A percentile compares a stretch with the other conserved stretches of the same genome.
phyloP scores from a whole-genome alignment of 768 basidiomycete species.

The Dentipellis fragilis region DNA sequence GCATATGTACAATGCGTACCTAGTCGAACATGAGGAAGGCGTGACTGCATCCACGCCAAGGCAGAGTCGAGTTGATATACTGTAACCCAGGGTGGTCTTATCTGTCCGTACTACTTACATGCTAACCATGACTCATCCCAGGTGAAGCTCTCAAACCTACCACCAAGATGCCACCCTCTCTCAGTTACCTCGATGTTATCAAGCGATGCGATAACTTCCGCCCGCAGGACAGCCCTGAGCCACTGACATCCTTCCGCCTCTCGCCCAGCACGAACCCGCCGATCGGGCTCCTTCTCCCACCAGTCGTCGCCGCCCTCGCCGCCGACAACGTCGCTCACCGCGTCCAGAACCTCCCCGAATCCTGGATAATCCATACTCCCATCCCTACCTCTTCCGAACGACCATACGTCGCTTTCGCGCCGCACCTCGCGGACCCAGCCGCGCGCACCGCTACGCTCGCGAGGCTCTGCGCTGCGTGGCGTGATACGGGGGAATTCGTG shows the following conservation, averaged over 20 bases:
- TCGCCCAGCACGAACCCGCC: slow-evolving; percentile 38
- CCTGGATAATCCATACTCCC: slow-evolving; percentile 33
- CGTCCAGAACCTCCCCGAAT: slow-evolving; percentile 16
- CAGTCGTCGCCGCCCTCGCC: slow-evolving; percentile 43
- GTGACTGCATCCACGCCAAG: too few relatives aligned
- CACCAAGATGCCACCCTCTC: background rate
- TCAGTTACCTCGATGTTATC: slow-evolving; percentile 49
- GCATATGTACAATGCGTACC: too few relatives aligned
- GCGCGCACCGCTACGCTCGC: slow-evolving; percentile 54
- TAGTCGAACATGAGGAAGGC: too few relatives aligned
- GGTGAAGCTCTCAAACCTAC: too few relatives aligned
- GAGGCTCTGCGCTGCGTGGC: slow-evolving; percentile 67
- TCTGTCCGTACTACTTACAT: too few relatives aligned
- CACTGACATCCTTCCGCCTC: slow-evolving; percentile 48
- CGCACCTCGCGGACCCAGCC: slow-evolving; percentile 41
- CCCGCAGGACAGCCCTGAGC: slow-evolving; percentile 22
- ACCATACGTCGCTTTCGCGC: slow-evolving; percentile 28
- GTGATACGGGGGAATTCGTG: slow-evolving; percentile 42
- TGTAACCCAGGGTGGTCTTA: too few relatives aligned
- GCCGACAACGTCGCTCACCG: slow-evolving; percentile 34
- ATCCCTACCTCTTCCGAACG: slow-evolving; percentile 10
- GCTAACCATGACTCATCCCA: too few relatives aligned
- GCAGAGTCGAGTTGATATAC: too few relatives aligned
- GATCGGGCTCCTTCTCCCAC: slow-evolving; percentile 51
- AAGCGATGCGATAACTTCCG: slow-evolving; percentile 65